Evolutionary conservation across 306 rosid species (phyloP), one percentile per base, ranked within the genome.

Genomic region (Fagus crenata): DNA sequence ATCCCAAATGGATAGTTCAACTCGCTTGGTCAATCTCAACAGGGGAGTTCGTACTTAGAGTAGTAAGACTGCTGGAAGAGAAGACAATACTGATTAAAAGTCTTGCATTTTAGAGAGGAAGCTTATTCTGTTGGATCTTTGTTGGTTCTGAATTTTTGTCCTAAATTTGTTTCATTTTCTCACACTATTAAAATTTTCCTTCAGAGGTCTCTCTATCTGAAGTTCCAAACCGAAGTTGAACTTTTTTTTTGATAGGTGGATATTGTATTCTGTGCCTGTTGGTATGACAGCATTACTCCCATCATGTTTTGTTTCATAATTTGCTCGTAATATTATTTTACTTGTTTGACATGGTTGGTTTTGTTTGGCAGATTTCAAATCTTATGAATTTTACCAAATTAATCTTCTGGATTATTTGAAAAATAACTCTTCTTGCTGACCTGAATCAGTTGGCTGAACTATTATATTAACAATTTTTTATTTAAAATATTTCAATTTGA

Each of bases 21-120:
- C 90, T 11, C 97, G 92, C 54, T 91, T 89, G 98, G 95, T 93
- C 70, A 91, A 91, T 85, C 92, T 93, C 40, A 81, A 81, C 85
- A 83, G 80, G 74, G 93, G 93, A 2, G 80, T 88, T 71, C 90
- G 91, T 35, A 87, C 93, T 72, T 93, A 46, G 32, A 46, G 70
- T 55, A 76, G 43, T 72, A 12, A 54, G 72, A 35, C 39, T 61
- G 3, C 7, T 46, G 39, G 69, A 71, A 68, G 49, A 61, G 65
- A 7, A 18, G n/a, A 65, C 72, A 41, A 7, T 6, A 65, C 32
- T 65, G 31, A n/a, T 6, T 6, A 37, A 39, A 65, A 22, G n/a
- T 36, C 2, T 22, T 17, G 32, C 49, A 39, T 65, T 39, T 36
- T 6, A 17, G 49, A 65, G 2, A 37, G 22, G 15, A 31, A 60